Percentiles rank a stretch among this genome's conserved stretches.
phyloP scores from a whole-genome alignment of 805 yeast species.

The Lipomyces anomalus region DNA sequence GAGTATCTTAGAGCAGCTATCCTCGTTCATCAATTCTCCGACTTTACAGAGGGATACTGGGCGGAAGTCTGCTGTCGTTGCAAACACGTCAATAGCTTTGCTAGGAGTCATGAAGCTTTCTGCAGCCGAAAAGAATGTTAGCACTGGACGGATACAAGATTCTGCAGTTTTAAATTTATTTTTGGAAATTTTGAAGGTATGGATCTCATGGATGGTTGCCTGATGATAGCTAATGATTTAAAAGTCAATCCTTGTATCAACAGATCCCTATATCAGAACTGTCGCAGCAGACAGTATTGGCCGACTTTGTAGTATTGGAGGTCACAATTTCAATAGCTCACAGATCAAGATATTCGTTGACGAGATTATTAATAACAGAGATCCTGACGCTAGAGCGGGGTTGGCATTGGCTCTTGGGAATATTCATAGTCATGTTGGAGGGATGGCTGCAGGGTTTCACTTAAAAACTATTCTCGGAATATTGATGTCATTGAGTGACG shows the following conservation, averaged over 20 bases:
- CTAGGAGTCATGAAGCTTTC: slow-evolving; percentile 43
- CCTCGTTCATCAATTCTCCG: slow-evolving; percentile 47
- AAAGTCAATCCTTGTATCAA: background rate
- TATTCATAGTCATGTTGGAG: slow-evolving; percentile 39
- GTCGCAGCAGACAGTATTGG: slow-evolving; percentile 58
- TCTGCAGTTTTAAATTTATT: slow-evolving; percentile 41
- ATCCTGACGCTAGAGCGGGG: slow-evolving; percentile 61
- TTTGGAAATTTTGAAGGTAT: slow-evolving; percentile 45
- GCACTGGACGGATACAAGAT: slow-evolving; percentile 1
- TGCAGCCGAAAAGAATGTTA: slow-evolving; percentile 7
- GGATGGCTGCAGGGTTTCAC: slow-evolving; percentile 36
- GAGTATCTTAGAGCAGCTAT: slow-evolving; percentile 76
- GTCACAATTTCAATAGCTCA: slow-evolving; percentile 25
- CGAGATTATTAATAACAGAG: slow-evolving; percentile 56
- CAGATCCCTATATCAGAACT: slow-evolving; percentile 39
- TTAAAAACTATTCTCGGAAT: slow-evolving; percentile 50
- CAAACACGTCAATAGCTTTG: slow-evolving; percentile 61
- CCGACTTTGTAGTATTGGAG: slow-evolving; percentile 36
- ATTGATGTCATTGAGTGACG: slow-evolving; percentile 53
- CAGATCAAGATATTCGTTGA: slow-evolving; percentile 50
- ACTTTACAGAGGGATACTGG: slow-evolving; percentile 31
- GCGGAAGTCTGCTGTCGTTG: slow-evolving; percentile 45
- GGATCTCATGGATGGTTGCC: too few species aligned
- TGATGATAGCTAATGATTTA: too few species aligned
- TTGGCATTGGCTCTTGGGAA: slow-evolving; percentile 46